Base-by-base conservation (phyloP, 2,329 filamentous ascomycete species). In the Fusarium domesticum region DNA sequence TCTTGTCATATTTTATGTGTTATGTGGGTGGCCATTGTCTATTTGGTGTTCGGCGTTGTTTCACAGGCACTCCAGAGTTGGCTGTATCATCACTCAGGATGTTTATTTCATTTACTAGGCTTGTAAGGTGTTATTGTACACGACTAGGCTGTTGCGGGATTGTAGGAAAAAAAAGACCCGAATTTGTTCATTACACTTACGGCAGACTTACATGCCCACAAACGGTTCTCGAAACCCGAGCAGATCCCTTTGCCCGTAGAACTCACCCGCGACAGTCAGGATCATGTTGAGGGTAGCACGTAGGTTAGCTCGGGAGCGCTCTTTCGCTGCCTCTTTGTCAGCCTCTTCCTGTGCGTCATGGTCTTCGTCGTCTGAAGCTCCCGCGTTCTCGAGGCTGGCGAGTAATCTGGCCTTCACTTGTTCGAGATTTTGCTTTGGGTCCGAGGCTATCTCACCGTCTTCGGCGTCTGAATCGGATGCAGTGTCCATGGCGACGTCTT, bases 241-340 rank as follows among this genome's bases (percentile, higher is more conserved):
- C 50, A 96, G 68, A 66, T 97, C 92, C 53, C 85, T 77, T 68
- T 97, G 92, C 2, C 92, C 90, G 67, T 91, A 97, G 54, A 87
- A 82, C 68, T 96, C 90, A 57, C 89, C 91, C 37, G 87, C 84
- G 28, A 96, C 77, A 0, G 88, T 93, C 55, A 96, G 73, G 41
- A 96, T 88, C 89, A 95, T 95, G 68, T 95, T 91, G 25, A 96
- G 74, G 32, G 89, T 90, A n/a, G 83, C 85, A 19, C 79, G 74
- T 71, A 74, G 75, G 62, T 77, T 80, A 58, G 72, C 66, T 31
- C 68, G 69, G 31, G 64, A 63, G n/a, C 71, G 64, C 28, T 59
- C 53, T 45, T 54, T 56, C 4, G 60, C 57, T 3, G 51, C 54
- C 38, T 65, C 59, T 35, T 57, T 58, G 18, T 64, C 42, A 6